Percentiles rank a stretch among this genome's conserved stretches.
These are phyloP conservation scores for Phaffia australis DNA, from an alignment of 768 basidiomycete genomes.

Conservation along the genomic window DNA sequence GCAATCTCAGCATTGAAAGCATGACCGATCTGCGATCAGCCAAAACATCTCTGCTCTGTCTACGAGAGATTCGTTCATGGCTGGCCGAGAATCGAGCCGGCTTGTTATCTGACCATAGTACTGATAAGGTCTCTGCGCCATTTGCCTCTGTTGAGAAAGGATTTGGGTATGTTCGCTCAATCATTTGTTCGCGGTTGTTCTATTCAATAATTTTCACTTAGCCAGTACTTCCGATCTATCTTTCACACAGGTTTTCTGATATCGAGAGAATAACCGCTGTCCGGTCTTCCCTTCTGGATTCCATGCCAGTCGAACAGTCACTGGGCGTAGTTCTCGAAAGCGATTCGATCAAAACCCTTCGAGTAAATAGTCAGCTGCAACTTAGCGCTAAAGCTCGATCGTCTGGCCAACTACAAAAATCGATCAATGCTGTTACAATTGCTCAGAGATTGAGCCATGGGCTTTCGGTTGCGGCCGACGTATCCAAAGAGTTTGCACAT, in stretches of 20 bases:
- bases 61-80: slow-evolving; percentile 52
- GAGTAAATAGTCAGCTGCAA: slow-evolving; percentile 44
- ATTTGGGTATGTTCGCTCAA: neutral
- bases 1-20: slow-evolving; percentile 62
- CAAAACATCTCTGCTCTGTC: slow-evolving; percentile 62
- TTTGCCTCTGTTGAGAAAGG: neutral
- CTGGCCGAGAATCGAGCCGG: neutral
- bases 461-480: slow-evolving; percentile 44
- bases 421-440: slow-evolving; percentile 69
- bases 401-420: slow-evolving; percentile 61
- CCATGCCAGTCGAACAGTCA: slow-evolving; percentile 9
- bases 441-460: slow-evolving; percentile 53
- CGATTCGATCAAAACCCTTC: slow-evolving; percentile 5
- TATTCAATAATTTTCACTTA: neutral
- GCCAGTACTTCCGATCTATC: neutral
- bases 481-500: slow-evolving; percentile 71
- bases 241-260: slow-evolving; percentile 54
- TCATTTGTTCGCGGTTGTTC: neutral
- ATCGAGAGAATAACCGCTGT: slow-evolving; percentile 47
- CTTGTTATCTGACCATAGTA: too few relatives aligned
- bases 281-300: slow-evolving; percentile 44
- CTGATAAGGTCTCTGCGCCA: slow-evolving; percentile 1
- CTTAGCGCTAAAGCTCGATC: slow-evolving; percentile 62
- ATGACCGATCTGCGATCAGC: slow-evolving; percentile 62
- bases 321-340: slow-evolving; percentile 1